Conservation (phyloP, 768 basidiomycete species). For the Suillus subaureus region DNA sequence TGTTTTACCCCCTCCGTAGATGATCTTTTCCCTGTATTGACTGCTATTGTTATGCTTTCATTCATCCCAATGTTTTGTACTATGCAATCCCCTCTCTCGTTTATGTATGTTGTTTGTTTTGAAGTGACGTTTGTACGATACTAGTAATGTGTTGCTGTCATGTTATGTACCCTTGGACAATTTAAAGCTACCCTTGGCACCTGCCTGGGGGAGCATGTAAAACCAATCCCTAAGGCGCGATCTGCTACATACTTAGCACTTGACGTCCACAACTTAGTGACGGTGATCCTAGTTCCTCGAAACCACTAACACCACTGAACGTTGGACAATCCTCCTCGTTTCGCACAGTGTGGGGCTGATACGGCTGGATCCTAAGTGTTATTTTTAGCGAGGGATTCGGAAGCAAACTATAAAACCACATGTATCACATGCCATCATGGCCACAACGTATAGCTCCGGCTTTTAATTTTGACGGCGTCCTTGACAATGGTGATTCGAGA, state of each 20-base stretch:
- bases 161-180: not conserved
- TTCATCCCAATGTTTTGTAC: not conserved
- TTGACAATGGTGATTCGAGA: not conserved
- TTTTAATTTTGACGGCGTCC: not conserved
- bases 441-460: not conserved
- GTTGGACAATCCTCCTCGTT: not conserved
- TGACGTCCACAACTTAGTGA: not conserved
- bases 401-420: not conserved
- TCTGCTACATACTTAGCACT: not conserved
- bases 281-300: not conserved
- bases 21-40: not conserved
- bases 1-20: not conserved
- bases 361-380: not conserved
- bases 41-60: not conserved
- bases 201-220: not conserved
- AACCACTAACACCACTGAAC: not conserved
- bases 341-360: not conserved
- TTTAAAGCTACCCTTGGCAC: not conserved
- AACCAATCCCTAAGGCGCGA: not conserved
- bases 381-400: not conserved
- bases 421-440: slow-evolving; percentile 2
- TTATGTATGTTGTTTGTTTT: not conserved
- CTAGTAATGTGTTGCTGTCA: not conserved
- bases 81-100: not conserved
- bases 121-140: not conserved